Evolutionary conservation across 148 eudicot genomes (phyloP).

Genomic region (Camellia japonica): DNA sequence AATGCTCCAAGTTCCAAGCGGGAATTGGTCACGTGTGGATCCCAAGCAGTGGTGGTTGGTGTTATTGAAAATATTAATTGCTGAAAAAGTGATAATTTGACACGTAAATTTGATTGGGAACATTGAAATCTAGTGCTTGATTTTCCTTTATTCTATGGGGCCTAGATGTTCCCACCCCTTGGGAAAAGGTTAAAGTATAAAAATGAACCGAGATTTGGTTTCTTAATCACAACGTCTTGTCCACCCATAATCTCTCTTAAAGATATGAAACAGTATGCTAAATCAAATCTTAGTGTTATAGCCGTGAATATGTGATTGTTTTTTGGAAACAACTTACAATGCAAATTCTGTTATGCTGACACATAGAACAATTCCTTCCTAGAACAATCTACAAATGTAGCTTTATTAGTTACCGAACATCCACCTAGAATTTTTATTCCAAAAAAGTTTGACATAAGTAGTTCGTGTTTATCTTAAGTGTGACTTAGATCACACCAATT

Average conservation of each 20-base stretch:
- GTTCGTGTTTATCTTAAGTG: too few relatives aligned
- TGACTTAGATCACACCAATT: too few relatives aligned
- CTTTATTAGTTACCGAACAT: too few relatives aligned
- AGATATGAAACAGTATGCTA: background rate
- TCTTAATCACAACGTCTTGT: background rate
- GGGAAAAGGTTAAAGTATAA: conserved; percentile 17
- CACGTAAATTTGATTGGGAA: background rate
- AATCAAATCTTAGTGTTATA: background rate
- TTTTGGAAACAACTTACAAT: too few relatives aligned
- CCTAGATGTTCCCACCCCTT: conserved; percentile 34
- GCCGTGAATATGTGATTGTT: background rate
- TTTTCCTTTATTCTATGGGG: conserved; percentile 34
- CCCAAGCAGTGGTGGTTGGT: background rate
- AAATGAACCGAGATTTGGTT: conserved; percentile 2
- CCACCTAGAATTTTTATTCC: too few relatives aligned
- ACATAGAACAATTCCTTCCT: too few relatives aligned
- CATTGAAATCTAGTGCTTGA: background rate
- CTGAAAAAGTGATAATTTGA: too few relatives aligned
- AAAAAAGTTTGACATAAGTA: too few relatives aligned
- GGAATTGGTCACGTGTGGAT: background rate
- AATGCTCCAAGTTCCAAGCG: too few relatives aligned
- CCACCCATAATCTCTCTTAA: background rate
- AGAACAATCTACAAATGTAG: too few relatives aligned
- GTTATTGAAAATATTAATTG: too few relatives aligned
- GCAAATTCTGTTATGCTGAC: too few relatives aligned